These are phyloP conservation scores for Komagataella kurtzmanii DNA, from an alignment of 805 yeast species.

Conservation along the genomic window DNA sequence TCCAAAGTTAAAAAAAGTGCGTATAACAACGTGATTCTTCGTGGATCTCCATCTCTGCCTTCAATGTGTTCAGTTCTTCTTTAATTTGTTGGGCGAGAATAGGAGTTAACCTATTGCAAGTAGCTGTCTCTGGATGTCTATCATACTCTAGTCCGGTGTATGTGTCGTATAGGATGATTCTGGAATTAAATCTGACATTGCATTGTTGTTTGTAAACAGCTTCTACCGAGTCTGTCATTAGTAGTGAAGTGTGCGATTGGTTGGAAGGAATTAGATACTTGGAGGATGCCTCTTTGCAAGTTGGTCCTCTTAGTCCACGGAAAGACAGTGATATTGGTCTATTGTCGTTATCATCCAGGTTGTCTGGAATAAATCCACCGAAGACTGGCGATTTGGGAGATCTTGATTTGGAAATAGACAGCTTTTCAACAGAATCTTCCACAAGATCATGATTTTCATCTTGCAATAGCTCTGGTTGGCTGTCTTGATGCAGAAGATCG, in stretches of 20 bases:
- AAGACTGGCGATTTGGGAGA: not conserved
- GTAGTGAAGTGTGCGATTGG: constrained; percentile 16
- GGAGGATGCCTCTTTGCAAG: constrained; percentile 24
- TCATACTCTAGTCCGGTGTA: constrained; percentile 77
- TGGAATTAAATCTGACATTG: constrained; percentile 51
- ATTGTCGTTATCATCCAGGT: not conserved
- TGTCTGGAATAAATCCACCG: not conserved
- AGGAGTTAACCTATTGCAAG: constrained; percentile 87
- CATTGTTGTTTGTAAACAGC: not conserved
- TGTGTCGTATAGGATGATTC: constrained; percentile 77
- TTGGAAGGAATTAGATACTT: constrained; percentile 11
- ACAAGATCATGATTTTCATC: not conserved
- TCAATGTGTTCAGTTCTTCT: constrained; percentile 71
- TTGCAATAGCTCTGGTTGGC: not conserved
- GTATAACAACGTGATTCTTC: constrained; percentile 68
- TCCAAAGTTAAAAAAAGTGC: constrained; percentile 48
- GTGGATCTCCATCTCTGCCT: constrained; percentile 75
- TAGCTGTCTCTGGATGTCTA: constrained; percentile 83
- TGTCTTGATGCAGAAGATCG: not conserved
- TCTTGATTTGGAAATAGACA: not conserved
- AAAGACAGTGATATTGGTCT: constrained; percentile 30
- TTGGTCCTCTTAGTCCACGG: constrained; percentile 49
- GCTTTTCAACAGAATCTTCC: constrained; percentile 1
- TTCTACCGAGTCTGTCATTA: constrained; percentile 7
- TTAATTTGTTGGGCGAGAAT: constrained; percentile 73